Percentiles rank a stretch among this genome's conserved stretches.
Evolutionary conservation across 768 basidiomycete genomes (phyloP).

Genomic region (Rhizopogon roseolus): DNA sequence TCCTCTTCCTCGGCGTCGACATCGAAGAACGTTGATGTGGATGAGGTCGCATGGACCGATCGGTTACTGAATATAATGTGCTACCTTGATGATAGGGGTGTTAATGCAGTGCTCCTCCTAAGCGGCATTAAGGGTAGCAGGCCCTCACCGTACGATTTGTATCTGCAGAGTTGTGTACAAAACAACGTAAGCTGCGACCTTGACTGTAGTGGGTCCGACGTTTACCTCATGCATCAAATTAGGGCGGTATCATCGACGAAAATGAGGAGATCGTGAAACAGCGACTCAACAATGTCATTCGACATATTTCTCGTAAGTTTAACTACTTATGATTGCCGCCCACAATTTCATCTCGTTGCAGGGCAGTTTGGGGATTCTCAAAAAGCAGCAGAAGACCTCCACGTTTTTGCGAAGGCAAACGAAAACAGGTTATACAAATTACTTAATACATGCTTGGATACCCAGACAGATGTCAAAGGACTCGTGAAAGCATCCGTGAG

Average conservation of each 20-base stretch:
- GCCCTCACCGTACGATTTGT: conserved; percentile 67
- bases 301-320: conserved; percentile 56
- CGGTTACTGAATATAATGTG: conserved; percentile 69
- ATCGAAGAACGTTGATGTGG: conserved; percentile 49
- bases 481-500: conserved; percentile 72
- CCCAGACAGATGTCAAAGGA: conserved; percentile 76
- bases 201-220: not conserved
- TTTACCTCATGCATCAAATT: conserved; percentile 1
- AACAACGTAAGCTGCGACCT: conserved; percentile 66
- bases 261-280: conserved; percentile 62
- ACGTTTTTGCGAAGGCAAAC: conserved; percentile 81
- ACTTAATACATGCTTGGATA: conserved; percentile 75
- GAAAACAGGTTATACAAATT: conserved; percentile 84
- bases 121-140: conserved; percentile 65
- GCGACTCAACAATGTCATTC: conserved; percentile 49
- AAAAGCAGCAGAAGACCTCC: conserved; percentile 75
- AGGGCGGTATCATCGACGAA: conserved; percentile 91
- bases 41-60: conserved; percentile 86
- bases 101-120: conserved; percentile 53
- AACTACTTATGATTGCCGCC: not conserved
- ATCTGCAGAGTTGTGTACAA: conserved; percentile 66
- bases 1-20: conserved; percentile 38
- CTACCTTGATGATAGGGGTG: conserved; percentile 55
- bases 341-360: conserved; percentile 16
- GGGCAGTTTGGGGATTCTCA: conserved; percentile 61